A percentile compares a stretch with the other conserved stretches of the same genome.
Evolutionary conservation across 257 asterid species (phyloP).

Genomic region (Solanum phureja): DNA sequence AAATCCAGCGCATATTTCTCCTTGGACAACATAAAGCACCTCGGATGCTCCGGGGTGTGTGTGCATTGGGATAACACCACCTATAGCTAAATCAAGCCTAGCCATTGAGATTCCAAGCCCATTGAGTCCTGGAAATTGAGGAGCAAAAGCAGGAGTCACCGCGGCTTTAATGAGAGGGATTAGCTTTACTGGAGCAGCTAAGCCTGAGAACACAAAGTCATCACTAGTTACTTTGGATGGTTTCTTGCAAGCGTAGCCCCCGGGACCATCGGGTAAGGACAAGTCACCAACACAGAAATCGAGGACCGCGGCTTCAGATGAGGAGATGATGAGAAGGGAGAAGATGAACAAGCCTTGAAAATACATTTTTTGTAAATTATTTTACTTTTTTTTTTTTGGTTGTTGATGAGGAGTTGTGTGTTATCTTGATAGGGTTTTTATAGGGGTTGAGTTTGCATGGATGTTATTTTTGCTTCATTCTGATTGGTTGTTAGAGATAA

Average conservation of each 20-base stretch:
- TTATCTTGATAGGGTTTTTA: slow-evolving; percentile 2
- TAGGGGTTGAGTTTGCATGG: neutral
- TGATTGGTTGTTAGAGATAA: neutral
- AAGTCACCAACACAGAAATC: slow-evolving; percentile 72
- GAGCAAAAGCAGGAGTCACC: slow-evolving; percentile 54
- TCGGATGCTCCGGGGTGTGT: slow-evolving; percentile 75
- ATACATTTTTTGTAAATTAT: slow-evolving; percentile 2
- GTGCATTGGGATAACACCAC: slow-evolving; percentile 64
- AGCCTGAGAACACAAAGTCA: slow-evolving; percentile 51
- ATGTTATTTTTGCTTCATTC: neutral
- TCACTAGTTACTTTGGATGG: slow-evolving; percentile 23
- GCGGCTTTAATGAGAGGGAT: slow-evolving; percentile 61
- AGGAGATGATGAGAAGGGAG: slow-evolving; percentile 18
- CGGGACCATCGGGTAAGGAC: slow-evolving; percentile 31
- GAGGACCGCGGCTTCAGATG: slow-evolving; percentile 31
- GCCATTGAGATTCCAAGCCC: slow-evolving; percentile 64
- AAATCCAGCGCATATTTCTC: slow-evolving; percentile 35
- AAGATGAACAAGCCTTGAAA: slow-evolving; percentile 10
- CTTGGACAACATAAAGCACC: slow-evolving; percentile 39
- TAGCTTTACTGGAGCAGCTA: slow-evolving; percentile 37
- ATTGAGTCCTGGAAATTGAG: slow-evolving; percentile 59
- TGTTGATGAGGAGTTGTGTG: neutral
- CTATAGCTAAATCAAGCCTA: slow-evolving; percentile 51
- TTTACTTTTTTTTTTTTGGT: neutral
- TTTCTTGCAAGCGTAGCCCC: slow-evolving; percentile 61